Evolutionary conservation across 2,329 filamentous ascomycete species (phyloP), one percentile per base, ranked within the genome.

Genomic region (Cercospora sesami): DNA sequence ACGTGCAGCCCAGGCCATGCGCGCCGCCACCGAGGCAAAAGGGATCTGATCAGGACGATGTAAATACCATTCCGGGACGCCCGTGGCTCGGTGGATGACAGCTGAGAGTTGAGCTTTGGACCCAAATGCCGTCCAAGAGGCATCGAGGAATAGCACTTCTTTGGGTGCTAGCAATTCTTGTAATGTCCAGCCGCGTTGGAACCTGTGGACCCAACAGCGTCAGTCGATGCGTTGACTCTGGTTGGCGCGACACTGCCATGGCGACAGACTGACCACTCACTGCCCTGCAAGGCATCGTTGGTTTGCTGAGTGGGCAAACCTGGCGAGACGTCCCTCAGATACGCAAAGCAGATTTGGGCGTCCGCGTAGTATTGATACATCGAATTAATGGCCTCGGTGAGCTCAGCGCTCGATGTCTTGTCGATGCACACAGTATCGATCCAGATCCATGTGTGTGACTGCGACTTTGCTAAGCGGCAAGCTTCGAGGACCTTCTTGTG

Each of bases 321-420:
- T 8, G 45, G 21, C n/a, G 33, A 23, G 28, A 68, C 64, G 63
- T 69, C 67, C 8, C 7, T 26, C 14, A 69, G 30, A 36, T 64
- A 60, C 18, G 51, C 67, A 42, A 59, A 53, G 51, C 67, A 69
- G 10, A 64, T 60, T 12, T 8, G 26, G 8, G 67, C 48, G 8
- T 62, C 48, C 21, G 21, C 26, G 57, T 69, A 69, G 51, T 85
- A 2, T 76, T 77, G 28, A 36, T 59, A 59, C 55, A 59, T 59
- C 1, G 55, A 31, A 30, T 59, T 59, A 16, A 59, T 59, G 82
- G 87, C 73, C 71, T 80, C 77, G 65, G 80, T 79, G n/a, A 74
- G 69, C 69, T 82, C 82, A 73, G 76, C 71, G 81, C 83, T 64
- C 83, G 82, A 66, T 80, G 23, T 62, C 59, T 70, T 65, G 63